Percentiles rank a stretch among this genome's conserved stretches.
phyloP scores from a whole-genome alignment of 2,329 filamentous ascomycete species.

The Colletotrichum sp. region DNA sequence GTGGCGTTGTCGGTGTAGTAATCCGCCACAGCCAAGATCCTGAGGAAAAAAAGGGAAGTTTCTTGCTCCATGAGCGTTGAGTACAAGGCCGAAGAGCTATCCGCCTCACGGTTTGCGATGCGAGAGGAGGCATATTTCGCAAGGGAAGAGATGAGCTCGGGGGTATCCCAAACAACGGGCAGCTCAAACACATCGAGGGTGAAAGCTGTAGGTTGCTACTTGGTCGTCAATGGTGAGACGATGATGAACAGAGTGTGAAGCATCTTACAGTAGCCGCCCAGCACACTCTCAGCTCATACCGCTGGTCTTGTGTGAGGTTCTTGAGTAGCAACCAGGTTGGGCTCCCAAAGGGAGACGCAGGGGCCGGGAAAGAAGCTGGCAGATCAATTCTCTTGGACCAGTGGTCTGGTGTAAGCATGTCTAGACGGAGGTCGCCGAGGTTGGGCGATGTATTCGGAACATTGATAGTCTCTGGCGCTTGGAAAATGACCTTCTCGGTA shows the following conservation, averaged over 20 bases:
- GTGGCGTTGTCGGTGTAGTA: conserved; percentile 79
- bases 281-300: conserved; percentile 92
- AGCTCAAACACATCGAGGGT: conserved; percentile 69
- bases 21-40: conserved; percentile 78
- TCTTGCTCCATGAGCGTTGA: neutral
- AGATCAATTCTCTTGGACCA: conserved; percentile 67
- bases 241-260: neutral
- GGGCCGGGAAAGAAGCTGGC: conserved; percentile 70
- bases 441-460: conserved; percentile 61
- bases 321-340: conserved; percentile 83
- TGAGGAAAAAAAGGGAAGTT: conserved; percentile 71
- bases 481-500: conserved; percentile 90
- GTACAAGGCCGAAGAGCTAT: neutral
- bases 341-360: conserved; percentile 56
- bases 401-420: conserved; percentile 64
- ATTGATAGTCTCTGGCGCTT: conserved; percentile 66
- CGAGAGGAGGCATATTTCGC: conserved; percentile 63
- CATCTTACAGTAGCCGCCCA: conserved; percentile 87
- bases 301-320: conserved; percentile 69
- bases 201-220: conserved; percentile 86
- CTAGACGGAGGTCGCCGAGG: conserved; percentile 66
- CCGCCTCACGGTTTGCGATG: conserved; percentile 31
- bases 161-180: conserved; percentile 63
- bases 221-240: conserved; percentile 8
- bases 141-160: conserved; percentile 69